Conservation (phyloP, 2,329 filamentous ascomycete species). For the Fusarium poae region DNA sequence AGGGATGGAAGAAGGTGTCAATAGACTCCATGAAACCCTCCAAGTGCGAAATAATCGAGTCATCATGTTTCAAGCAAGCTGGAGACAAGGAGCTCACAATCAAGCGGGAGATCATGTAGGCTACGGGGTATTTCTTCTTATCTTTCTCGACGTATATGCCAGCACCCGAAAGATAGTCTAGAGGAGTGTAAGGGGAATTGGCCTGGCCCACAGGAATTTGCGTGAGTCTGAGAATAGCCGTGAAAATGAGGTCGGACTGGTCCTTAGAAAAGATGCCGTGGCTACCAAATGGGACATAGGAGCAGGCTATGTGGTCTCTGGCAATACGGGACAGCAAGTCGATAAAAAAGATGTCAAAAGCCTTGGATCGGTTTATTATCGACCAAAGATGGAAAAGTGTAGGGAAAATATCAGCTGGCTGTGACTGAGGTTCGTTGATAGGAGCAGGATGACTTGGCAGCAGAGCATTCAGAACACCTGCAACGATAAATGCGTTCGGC, state of each 20-base stretch:
- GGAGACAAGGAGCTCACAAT: slow-evolving; percentile 94
- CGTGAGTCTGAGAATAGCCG: slow-evolving; percentile 86
- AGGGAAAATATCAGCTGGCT: slow-evolving; percentile 89
- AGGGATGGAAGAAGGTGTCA: slow-evolving; percentile 98
- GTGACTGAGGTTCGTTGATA: slow-evolving; percentile 77
- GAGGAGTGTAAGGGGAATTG: slow-evolving; percentile 87
- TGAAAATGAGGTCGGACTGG: slow-evolving; percentile 93
- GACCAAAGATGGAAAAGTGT: slow-evolving; percentile 98
- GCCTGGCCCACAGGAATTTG: slow-evolving; percentile 98
- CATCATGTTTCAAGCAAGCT: slow-evolving; percentile 78
- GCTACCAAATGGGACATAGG: slow-evolving; percentile 82
- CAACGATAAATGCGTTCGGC: slow-evolving; percentile 92
- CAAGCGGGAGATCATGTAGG: slow-evolving; percentile 93
- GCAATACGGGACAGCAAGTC: slow-evolving; percentile 91
- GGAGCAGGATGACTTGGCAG: slow-evolving; percentile 87
- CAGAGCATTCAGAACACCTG: slow-evolving; percentile 86
- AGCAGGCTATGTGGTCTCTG: slow-evolving; percentile 81
- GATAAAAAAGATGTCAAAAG: slow-evolving; percentile 87
- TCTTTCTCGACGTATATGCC: slow-evolving; percentile 92
- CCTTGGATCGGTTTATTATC: slow-evolving; percentile 87
- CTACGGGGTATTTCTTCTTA: slow-evolving; percentile 89
- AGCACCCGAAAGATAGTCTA: slow-evolving; percentile 86
- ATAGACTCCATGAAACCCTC: slow-evolving; percentile 94
- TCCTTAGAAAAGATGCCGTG: slow-evolving; percentile 93
- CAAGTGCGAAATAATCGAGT: slow-evolving; percentile 85